Conservation (phyloP, 371 early-diverging fungal species). For the Apophysomyces ossiformis region DNA sequence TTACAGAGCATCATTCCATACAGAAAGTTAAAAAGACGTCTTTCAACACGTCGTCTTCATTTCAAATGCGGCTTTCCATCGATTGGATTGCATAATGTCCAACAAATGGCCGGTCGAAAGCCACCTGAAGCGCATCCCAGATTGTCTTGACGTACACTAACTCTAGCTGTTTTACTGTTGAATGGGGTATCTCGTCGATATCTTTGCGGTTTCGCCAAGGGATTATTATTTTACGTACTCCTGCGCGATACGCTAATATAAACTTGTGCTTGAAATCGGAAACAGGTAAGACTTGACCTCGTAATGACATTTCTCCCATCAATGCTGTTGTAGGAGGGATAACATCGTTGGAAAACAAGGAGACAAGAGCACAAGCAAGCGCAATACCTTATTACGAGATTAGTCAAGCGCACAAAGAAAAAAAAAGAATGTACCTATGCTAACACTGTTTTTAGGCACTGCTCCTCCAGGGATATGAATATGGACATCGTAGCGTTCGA, state of each 20-base stretch:
- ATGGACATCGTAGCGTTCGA: not conserved
- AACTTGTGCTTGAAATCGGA: constrained; percentile 90
- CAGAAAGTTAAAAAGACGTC: too few species aligned
- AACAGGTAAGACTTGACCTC: constrained; percentile 85
- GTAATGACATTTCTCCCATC: constrained; percentile 89
- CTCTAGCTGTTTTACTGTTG: constrained; percentile 69
- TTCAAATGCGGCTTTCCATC: constrained; percentile 26
- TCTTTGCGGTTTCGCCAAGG: constrained; percentile 66
- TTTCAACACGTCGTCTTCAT: not conserved
- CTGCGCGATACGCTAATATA: constrained; percentile 83
- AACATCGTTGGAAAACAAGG: constrained; percentile 65
- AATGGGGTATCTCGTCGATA: constrained; percentile 72
- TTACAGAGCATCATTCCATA: too few species aligned
- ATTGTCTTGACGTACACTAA: constrained; percentile 74
- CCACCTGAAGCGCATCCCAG: constrained; percentile 70
- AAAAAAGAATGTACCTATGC: constrained; percentile 48
- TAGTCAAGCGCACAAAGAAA: constrained; percentile 1
- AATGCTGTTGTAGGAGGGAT: constrained; percentile 71
- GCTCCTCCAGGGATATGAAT: constrained; percentile 8
- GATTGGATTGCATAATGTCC: constrained; percentile 22
- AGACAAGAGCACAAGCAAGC: constrained; percentile 62
- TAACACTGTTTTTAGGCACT: constrained; percentile 55
- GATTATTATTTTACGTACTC: constrained; percentile 66
- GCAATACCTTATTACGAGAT: constrained; percentile 17
- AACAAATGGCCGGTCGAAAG: constrained; percentile 39